Evolutionary conservation across 768 basidiomycete genomes (phyloP).

Genomic region (Erythrobasidium yunnanense): DNA sequence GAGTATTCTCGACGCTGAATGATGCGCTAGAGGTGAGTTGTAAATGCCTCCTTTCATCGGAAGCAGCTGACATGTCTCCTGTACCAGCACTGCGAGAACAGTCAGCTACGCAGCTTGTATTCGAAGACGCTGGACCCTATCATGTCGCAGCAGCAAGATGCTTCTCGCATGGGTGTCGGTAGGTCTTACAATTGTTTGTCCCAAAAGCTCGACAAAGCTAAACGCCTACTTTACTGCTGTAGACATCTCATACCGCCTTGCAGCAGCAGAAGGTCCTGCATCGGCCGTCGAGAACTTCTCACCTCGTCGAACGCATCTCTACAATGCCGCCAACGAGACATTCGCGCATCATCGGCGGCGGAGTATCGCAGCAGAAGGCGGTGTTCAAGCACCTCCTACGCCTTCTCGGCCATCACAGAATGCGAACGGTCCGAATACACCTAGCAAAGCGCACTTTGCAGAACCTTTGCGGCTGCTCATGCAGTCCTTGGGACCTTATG

Average conservation of each 20-base stretch:
- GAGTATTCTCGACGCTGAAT: conserved; percentile 69
- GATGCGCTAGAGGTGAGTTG: conserved; percentile 64
- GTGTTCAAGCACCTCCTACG: not conserved
- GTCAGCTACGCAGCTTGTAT: conserved; percentile 36
- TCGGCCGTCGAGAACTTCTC: conserved; percentile 33
- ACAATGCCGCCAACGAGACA: conserved; percentile 31
- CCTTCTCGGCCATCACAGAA: conserved; percentile 36
- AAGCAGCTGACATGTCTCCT: not conserved
- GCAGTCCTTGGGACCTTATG: conserved; percentile 63
- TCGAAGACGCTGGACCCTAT: conserved; percentile 33
- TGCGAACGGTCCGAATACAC: conserved; percentile 47
- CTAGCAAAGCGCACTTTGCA: not conserved
- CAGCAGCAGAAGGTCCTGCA: conserved; percentile 30
- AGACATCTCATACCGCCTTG: not conserved
- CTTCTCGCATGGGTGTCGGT: not conserved
- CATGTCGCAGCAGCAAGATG: not conserved
- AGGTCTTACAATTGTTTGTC: not conserved
- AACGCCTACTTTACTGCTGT: not conserved
- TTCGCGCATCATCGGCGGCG: conserved; percentile 10
- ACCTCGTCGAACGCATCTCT: conserved; percentile 33
- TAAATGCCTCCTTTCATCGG: not conserved
- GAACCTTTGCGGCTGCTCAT: conserved; percentile 35
- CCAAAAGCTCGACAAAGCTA: not conserved
- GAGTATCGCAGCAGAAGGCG: too few species aligned
- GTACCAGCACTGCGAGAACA: conserved; percentile 38